phyloP scores from a whole-genome alignment of 257 asterid genomes.

The Galeopsis tetrahit region DNA sequence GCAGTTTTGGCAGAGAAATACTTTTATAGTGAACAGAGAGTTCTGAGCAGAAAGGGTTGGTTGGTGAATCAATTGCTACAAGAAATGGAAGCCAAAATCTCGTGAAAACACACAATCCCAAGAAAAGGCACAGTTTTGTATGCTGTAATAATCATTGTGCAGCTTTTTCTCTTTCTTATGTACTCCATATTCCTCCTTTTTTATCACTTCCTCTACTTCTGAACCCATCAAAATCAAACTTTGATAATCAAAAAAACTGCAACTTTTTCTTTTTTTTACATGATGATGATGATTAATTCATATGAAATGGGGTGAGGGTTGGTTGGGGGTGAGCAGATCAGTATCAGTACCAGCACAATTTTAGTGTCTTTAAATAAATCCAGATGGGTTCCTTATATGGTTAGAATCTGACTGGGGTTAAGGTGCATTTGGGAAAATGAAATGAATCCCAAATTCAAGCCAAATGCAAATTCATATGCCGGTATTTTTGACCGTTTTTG shows the following conservation, averaged over 20 bases:
- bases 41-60: background rate
- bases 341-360: slow-evolving; percentile 42
- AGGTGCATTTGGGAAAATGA: slow-evolving; percentile 41
- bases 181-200: slow-evolving; percentile 49
- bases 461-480: slow-evolving; percentile 47
- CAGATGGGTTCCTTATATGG: slow-evolving; percentile 48
- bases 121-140: slow-evolving; percentile 58
- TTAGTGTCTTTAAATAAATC: slow-evolving; percentile 69
- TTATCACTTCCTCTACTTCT: slow-evolving; percentile 46
- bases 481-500: slow-evolving; percentile 29
- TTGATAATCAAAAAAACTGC: slow-evolving; percentile 37
- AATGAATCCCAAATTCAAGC: slow-evolving; percentile 53
- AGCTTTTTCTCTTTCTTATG: slow-evolving; percentile 49
- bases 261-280: slow-evolving; percentile 9
- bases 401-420: slow-evolving; percentile 74
- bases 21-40: too few species aligned
- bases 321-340: slow-evolving; percentile 26
- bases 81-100: slow-evolving; percentile 39
- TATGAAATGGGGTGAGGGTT: background rate
- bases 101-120: slow-evolving; percentile 53
- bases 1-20: background rate
- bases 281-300: slow-evolving; percentile 42
- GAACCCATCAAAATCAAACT: slow-evolving; percentile 57
- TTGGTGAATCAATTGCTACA: slow-evolving; percentile 36
- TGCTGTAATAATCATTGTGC: slow-evolving; percentile 44